Evolutionary conservation across 1,139 yeast genomes (phyloP), one percentile per base, ranked within the genome.

Genomic region (Pichia sp.): DNA sequence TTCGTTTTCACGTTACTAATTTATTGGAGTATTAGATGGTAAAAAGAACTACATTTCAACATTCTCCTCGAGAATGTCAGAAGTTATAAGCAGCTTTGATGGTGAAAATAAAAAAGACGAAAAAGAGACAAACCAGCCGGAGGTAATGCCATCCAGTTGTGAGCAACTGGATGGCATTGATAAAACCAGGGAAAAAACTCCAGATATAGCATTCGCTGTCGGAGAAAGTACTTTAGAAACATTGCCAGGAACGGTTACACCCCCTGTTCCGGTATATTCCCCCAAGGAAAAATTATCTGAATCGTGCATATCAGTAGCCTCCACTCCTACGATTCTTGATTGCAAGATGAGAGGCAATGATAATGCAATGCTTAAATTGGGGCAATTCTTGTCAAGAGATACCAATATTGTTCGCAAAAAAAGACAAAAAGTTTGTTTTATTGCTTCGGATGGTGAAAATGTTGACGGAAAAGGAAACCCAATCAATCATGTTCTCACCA

Each of bases 161-260:
- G 41, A 18, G 23, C 37, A 30, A 22, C 8, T 9, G 18, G n/a
- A 8, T 10, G 41, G 6, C 13, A 9, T n/a, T 16, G 23, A 12
- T 16, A 18, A 5, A 41, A 41, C 7, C 13, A 43, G n/a, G 23
- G 39, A 26, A 16, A 2, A 10, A 19, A 43, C 40, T 26, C 41
- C 31, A 13, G 46, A 45, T 28, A 18, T 36, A n/a, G 47, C 40
- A 13, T 39, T 31, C 18, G 71, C 72, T 57, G 78, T 81, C 2
- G 74, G 73, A 7, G 65, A 72, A n/a, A 50, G 54, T 6, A 69
- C 77, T 47, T 50, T 62, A 18, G 62, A 58, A 8, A 53, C 52
- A 3, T 52, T 64, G 9, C 66, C 66, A 1, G 66, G 66, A 1
- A 55, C 62, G 7, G 43, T 46, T 19, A 62, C 66, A 3, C 66